Conservation (phyloP, 176 grass and related monocot genomes). For the Lolium multiflorum region DNA sequence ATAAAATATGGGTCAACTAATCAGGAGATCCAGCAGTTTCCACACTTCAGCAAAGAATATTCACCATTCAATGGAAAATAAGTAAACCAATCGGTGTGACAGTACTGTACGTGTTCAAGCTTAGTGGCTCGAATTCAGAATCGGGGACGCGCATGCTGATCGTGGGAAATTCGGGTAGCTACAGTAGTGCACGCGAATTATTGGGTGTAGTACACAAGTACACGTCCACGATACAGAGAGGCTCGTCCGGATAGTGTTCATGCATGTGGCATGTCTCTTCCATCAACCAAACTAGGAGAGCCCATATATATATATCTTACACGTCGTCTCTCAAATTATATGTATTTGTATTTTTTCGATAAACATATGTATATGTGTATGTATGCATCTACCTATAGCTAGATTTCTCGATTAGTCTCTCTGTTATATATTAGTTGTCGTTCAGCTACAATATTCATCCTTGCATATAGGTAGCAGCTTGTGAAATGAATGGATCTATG, state of each 20-base stretch:
- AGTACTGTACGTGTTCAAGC: background rate
- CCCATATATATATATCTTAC: background rate
- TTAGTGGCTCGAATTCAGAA: background rate
- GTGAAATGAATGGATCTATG: no score
- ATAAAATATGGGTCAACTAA: background rate
- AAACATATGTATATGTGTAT: no score
- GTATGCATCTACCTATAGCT: no score
- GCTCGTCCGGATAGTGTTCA: constrained; percentile 21
- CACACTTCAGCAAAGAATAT: background rate
- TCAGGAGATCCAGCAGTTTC: background rate
- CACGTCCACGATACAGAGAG: background rate
- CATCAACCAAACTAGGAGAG: constrained; percentile 4
- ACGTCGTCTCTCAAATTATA: constrained; percentile 12
- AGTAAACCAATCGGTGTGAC: background rate
- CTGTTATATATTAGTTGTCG: no score
- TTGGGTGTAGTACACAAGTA: constrained; percentile 43
- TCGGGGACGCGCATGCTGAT: background rate
- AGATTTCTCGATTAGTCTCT: no score
- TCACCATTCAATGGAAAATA: background rate
- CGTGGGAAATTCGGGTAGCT: constrained; percentile 28
- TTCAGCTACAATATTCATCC: no score
- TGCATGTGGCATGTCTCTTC: constrained; percentile 51
- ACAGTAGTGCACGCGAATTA: constrained; percentile 15
- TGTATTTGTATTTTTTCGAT: no score
- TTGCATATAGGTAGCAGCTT: no score